A percentile compares a stretch with the other conserved stretches of the same genome.
Evolutionary conservation across 371 early-diverging fungal genomes (phyloP).

Genomic region (Mucor plumbeus): DNA sequence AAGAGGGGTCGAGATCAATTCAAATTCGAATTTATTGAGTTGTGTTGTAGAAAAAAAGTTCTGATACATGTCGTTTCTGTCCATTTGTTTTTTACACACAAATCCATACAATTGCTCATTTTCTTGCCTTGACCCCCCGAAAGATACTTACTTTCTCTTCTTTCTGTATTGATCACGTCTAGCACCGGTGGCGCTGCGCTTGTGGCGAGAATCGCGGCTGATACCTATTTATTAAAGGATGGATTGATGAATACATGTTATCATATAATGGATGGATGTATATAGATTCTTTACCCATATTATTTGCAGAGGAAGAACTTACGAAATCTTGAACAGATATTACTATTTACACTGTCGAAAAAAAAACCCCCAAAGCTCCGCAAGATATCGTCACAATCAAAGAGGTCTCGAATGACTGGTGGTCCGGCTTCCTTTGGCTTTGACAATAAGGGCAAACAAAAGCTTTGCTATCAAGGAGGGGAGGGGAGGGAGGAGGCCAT

Average conservation of each 20-base stretch:
- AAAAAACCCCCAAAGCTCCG: neutral
- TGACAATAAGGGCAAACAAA: neutral
- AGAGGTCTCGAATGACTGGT: neutral
- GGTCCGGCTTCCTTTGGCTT: neutral
- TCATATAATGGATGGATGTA: constrained; percentile 24
- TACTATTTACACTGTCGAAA: constrained; percentile 7
- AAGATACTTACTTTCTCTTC: constrained; percentile 77
- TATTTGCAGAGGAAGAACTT: constrained; percentile 37
- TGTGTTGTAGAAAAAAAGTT: neutral
- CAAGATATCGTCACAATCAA: neutral
- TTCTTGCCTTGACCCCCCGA: constrained; percentile 29
- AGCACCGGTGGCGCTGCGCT: constrained; percentile 98
- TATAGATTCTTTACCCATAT: constrained; percentile 27
- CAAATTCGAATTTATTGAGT: neutral
- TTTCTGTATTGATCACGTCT: constrained; percentile 97
- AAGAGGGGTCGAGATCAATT: neutral
- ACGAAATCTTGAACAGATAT: constrained; percentile 63
- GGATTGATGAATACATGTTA: constrained; percentile 7
- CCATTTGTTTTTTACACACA: neutral
- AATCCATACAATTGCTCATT: constrained; percentile 1
- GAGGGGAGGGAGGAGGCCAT: no score
- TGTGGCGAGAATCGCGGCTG: constrained; percentile 97
- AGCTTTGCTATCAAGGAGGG: no score
- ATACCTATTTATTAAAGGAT: constrained; percentile 72
- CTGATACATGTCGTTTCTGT: neutral